Evolutionary conservation across 495 filamentous ascomycete genomes (phyloP), one percentile per base, ranked within the genome.

Genomic region (Trichoderma virens): DNA sequence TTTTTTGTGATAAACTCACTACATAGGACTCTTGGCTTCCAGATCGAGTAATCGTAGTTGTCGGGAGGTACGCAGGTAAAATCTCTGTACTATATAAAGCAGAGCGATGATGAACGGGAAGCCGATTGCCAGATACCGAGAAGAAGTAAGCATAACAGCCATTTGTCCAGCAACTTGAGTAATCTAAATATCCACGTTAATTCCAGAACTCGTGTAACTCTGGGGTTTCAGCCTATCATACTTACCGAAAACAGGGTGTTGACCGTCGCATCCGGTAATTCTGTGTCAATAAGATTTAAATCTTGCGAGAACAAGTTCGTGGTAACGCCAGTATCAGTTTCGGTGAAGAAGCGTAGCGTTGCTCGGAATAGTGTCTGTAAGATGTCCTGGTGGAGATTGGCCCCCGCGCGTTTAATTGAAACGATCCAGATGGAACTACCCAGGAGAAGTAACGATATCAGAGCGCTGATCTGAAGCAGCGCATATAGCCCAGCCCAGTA

Each of bases 21-120:
- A 35, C 34, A 35, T 5, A 11, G 34, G 70, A n/a, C 66, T 77
- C 69, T 85, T 86, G 27, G 81, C 78, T 70, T 88, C 85, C 5
- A 87, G 74, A 27, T 86, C 84, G 30, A 88, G 71, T 56, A 83
- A 74, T 39, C 85, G 78, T 16, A 88, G 68, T 66, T 86, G 85
- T 6, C 83, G 78, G 1, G 83, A 86, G 3, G 85, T 88, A n/a
- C 82, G 80, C 30, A 88, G 76, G 65, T 88, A 88, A 56, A 80
- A 76, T 62, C 82, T 82, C 67, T 88, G 83, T 13, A 87, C 75
- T n/a, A 78, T 60, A 65, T 81, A 87, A 5, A 85, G 59, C 1
- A 77, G 67, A 32, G 72, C 32, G 16, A 65, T 27, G 16, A 72
- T 16, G 61, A 65, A 66, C 11, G 67, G 67, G 39, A 69, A 69